Base-by-base conservation (phyloP, 805 yeast species). In the Yarrowia sp. region DNA sequence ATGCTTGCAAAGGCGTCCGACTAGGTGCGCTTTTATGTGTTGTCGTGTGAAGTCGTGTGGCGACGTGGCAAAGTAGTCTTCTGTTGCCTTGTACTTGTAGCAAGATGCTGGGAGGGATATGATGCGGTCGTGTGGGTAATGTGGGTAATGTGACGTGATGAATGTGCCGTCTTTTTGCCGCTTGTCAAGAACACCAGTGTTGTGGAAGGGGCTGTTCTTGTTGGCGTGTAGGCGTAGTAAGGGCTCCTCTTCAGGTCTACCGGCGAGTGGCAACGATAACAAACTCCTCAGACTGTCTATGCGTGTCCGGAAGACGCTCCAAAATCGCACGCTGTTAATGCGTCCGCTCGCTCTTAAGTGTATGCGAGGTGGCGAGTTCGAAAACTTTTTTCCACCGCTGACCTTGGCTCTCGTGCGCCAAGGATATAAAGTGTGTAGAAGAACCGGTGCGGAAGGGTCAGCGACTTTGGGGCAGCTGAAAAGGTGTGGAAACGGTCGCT, bases 1-100 rank as follows among this genome's bases (percentile, higher is more conserved):
- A 91, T 92, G 46, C 60, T 61, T 7, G 19, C 51, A 27, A 27
- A 24, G 29, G 29, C 12, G 10, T 27, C 12, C 10, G 29, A 27
- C 29, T 27, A 7, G 29, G 29, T 27, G 29, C 32, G 19, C 36
- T 29, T 39, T 46, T 46, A 29, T n/a, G 39, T n/a, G 56, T 32
- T 10, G 21, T 32, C 9, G 42, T 12, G 35, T 12, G 24, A 8
- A 14, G 21, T 42, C 16, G 49, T 31, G 55, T 47, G 51, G 47
- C 47, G 47, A 42, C 47, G 47, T 42, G 32, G 47, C 47, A 42
- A 42, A 42, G 47, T 25, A 42, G 47, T n/a, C n/a, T n/a, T n/a
- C n/a, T n/a, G n/a, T n/a, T n/a, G n/a, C n/a, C n/a, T n/a, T n/a
- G n/a, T n/a, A n/a, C n/a, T n/a, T n/a, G n/a, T n/a, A n/a, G n/a